Evolutionary conservation across 2,329 filamentous ascomycete species (phyloP).

Genomic region (Fusarium virguliforme): DNA sequence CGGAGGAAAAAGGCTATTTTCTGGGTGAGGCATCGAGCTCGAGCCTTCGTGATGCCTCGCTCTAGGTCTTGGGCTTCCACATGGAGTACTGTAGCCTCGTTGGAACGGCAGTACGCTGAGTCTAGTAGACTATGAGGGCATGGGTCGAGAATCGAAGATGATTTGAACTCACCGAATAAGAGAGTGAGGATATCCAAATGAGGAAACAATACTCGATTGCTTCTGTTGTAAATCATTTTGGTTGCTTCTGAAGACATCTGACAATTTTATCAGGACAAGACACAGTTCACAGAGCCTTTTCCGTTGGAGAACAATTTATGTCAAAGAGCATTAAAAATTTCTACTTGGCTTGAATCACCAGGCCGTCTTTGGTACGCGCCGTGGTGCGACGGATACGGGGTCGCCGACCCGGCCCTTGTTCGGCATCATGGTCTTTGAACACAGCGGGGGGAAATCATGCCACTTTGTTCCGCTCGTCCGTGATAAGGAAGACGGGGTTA

Average conservation of each 20-base stretch:
- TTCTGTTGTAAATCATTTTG: slow-evolving; percentile 58
- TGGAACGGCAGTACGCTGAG: slow-evolving; percentile 52
- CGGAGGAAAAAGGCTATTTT: slow-evolving; percentile 71
- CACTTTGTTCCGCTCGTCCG: background rate
- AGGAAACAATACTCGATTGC: slow-evolving; percentile 55
- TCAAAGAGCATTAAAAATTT: background rate
- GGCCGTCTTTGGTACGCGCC: background rate
- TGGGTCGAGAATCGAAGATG: background rate
- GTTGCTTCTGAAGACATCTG: background rate
- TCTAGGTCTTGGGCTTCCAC: slow-evolving; percentile 70
- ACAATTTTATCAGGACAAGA: background rate
- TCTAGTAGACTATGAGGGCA: slow-evolving; percentile 51
- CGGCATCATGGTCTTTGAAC: background rate
- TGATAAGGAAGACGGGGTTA: background rate
- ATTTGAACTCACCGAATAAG: slow-evolving; percentile 58
- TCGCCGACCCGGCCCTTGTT: background rate
- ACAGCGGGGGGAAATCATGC: background rate
- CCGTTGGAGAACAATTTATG: background rate
- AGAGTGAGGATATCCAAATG: slow-evolving; percentile 61
- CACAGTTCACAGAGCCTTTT: background rate
- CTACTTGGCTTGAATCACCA: background rate
- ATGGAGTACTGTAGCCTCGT: slow-evolving; percentile 69
- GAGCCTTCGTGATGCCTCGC: slow-evolving; percentile 68
- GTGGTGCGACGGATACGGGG: background rate
- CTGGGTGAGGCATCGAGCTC: slow-evolving; percentile 65